phyloP scores from a whole-genome alignment of 805 yeast genomes.

The Hanseniaspora guilliermondii region DNA sequence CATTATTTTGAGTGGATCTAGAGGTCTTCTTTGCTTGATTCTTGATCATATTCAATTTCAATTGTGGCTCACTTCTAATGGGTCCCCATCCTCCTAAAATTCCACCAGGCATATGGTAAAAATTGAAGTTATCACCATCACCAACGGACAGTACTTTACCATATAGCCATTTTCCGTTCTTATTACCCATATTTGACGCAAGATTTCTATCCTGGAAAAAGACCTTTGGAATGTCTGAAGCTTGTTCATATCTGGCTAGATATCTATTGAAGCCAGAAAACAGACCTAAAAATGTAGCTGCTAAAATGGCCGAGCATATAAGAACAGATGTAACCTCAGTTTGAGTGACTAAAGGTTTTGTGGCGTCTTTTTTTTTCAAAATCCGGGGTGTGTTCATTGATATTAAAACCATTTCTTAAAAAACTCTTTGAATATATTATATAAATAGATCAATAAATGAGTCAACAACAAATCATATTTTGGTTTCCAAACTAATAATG shows the following conservation, averaged over 20 bases:
- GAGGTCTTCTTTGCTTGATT: neutral
- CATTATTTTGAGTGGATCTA: neutral
- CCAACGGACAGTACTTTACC: constrained; percentile 87
- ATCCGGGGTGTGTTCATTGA: neutral
- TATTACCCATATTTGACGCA: constrained; percentile 1
- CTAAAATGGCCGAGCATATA: constrained; percentile 25
- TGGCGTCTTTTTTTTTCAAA: neutral
- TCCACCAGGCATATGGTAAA: constrained; percentile 93
- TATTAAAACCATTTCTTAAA: neutral
- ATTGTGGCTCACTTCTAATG: constrained; percentile 55
- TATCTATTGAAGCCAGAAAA: constrained; percentile 34
- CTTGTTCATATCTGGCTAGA: constrained; percentile 40
- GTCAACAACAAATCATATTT: too few relatives aligned
- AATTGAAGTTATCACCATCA: constrained; percentile 89
- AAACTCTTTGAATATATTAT: too few relatives aligned
- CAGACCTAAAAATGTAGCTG: constrained; percentile 33
- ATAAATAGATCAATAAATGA: too few relatives aligned
- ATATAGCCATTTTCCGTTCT: constrained; percentile 30
- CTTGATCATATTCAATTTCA: constrained; percentile 25
- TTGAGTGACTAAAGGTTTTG: neutral
- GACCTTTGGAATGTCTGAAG: constrained; percentile 37
- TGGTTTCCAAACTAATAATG: too few relatives aligned
- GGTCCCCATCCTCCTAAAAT: constrained; percentile 83
- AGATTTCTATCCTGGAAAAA: constrained; percentile 28
- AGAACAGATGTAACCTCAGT: constrained; percentile 15